Evolutionary conservation across 306 rosid genomes (phyloP).

Genomic region (Vigna unguiculata): DNA sequence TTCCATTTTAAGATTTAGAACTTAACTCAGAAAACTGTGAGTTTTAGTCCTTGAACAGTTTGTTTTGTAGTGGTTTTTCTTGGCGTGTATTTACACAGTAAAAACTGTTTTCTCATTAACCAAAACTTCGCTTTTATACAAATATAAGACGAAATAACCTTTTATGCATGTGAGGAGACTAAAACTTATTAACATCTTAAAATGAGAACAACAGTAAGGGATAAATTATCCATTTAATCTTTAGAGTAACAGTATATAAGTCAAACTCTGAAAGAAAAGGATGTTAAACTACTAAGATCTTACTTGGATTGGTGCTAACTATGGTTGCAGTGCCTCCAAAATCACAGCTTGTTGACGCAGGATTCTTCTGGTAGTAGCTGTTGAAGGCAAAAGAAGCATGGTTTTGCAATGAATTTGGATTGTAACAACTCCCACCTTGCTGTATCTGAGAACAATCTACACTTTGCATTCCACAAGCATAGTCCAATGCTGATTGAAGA

Average conservation of each 20-base stretch:
- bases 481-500: conserved; percentile 84
- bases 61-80: not conserved
- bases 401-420: conserved; percentile 73
- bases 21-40: not conserved
- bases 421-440: conserved; percentile 79
- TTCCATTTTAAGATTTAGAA: not conserved
- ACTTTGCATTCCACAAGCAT: conserved; percentile 76
- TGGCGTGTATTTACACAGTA: too few relatives aligned
- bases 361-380: conserved; percentile 83
- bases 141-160: not conserved
- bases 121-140: not conserved
- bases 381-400: conserved; percentile 96
- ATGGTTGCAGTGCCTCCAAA: conserved; percentile 83
- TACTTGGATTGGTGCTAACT: conserved; percentile 82
- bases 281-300: conserved; percentile 31
- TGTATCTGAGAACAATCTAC: conserved; percentile 85
- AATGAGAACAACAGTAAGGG: not conserved
- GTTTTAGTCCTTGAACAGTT: not conserved
- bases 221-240: not conserved
- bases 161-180: not conserved
- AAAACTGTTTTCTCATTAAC: not conserved
- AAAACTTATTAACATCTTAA: not conserved
- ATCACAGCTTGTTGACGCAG: conserved; percentile 82
- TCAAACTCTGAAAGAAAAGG: not conserved
- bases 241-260: not conserved